Base-by-base conservation (phyloP, 176 grass and related monocot species). In the Cenchrus purpureus region DNA sequence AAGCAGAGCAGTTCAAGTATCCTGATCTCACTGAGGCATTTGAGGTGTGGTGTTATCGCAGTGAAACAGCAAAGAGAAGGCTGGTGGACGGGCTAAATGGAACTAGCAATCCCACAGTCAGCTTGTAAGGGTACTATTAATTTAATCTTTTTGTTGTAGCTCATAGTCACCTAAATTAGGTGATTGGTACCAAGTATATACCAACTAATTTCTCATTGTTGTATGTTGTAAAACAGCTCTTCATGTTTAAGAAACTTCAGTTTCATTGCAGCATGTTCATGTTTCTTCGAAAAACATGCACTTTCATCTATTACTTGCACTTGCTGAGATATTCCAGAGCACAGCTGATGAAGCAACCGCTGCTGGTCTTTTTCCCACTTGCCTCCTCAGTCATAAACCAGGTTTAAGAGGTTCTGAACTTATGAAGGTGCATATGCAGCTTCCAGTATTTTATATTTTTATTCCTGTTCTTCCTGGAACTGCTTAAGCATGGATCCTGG, bases 11-110 rank as follows among this genome's bases (percentile, higher is more conserved):
- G 86, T 88, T 92, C 77, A 89, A 68, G 54, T 98, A 98, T 84
- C 96, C 96, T 61, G 93, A 98, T 85, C 87, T 98, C 48, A 98
- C 89, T 4, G 96, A 98, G 88, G 96, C 93, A 66, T 98, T 98
- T 49, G 96, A 95, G 71, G 88, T 98, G 51, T 98, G 96, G 96
- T 98, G 96, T 74, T 98, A 94, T 82, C 87, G 90, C 64, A 85
- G 87, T 80, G 95, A 95, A 90, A 88, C 89, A 29, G 91, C 96
- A 51, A 94, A 95, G 65, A 94, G 96, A 65, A 87, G 96, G 74
- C 57, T 94, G 40, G 58, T 86, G 72, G 73, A 65, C 8, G 78
- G 74, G 12, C 34, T 92, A 58, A 74, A 94, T 87, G 91, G 88
- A 65, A 70, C 76, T 65, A 79, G 82, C 43, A 94, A 94, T 16